Base-by-base conservation (phyloP, 805 yeast species). In the Spathaspora sp. region DNA sequence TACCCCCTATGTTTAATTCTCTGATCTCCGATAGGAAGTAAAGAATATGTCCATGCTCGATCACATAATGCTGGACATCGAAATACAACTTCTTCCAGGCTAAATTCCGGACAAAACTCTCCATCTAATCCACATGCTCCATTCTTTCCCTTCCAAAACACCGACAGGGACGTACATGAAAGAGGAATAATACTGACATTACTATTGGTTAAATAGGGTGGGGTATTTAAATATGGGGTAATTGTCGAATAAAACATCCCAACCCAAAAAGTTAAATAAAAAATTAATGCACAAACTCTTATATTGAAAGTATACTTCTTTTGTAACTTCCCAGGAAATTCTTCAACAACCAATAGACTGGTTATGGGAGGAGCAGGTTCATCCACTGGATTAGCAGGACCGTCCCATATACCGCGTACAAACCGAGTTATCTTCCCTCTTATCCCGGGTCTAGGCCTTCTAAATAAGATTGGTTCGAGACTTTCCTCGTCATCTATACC, bases 61-160 rank as follows among this genome's bases (percentile, higher is more conserved):
- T 86, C 90, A 68, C 98, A 92, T 32, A 91, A 70, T 0, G 97
- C 96, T 0, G 97, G 97, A 66, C 98, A 92, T 57, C 90, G 75
- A 60, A 91, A 76, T 3, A 78, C 65, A 26, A 86, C 76, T 46
- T 73, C 76, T 14, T 70, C 61, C 3, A 12, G 28, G n/a, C 42
- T 40, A 45, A 77, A 68, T 0, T 82, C 78, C 1, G 63, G 67
- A 66, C 97, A 90, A 7, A 70, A 55, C n/a, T 71, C 65, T 1
- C 85, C 96, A 56, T 85, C 72, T 9, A 85, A 57, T 0, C 97
- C 97, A 74, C 97, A 92, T 0, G 73, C 77, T 9, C 80, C 82
- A 60, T 87, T 87, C 51, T 83, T 86, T 0, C 96, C 96, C 47
- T 63, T 69, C 97, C 97, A 90, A 52, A 86, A 72, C 39, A 67